Percentiles rank a stretch among this genome's conserved stretches.
These are phyloP conservation scores for Macrocystidia cucumis DNA, from an alignment of 1,284 basidiomycete species.

Conservation along the genomic window DNA sequence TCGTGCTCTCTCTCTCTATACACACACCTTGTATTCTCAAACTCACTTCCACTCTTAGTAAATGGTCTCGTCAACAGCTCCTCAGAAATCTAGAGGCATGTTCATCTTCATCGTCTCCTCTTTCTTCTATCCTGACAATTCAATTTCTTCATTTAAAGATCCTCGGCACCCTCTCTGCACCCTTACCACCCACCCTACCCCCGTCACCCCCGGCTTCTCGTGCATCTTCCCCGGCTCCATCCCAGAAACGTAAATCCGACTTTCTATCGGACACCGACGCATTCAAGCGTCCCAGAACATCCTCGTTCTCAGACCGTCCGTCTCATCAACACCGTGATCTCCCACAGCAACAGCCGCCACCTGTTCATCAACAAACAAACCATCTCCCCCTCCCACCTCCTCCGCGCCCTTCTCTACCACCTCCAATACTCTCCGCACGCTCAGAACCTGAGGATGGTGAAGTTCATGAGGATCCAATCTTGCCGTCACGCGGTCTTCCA, in stretches of 20 bases:
- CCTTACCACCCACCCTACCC: conserved; percentile 55
- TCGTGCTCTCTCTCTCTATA: conserved; percentile 9
- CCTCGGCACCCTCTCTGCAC: conserved; percentile 44
- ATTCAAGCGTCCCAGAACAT: conserved; percentile 49
- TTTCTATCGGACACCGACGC: conserved; percentile 33
- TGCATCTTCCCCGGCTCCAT: conserved; percentile 46
- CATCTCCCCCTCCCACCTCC: conserved; percentile 14
- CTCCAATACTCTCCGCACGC: conserved; percentile 24
- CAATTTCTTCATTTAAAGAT: conserved; percentile 31
- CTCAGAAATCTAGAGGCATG: conserved; percentile 52
- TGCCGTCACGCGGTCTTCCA: conserved; percentile 18
- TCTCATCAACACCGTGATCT: conserved; percentile 16
- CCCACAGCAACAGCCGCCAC: conserved; percentile 12
- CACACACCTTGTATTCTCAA: conserved; percentile 13
- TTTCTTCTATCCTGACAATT: conserved; percentile 11
- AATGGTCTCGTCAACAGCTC: conserved; percentile 54
- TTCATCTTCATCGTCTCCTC: conserved; percentile 8
- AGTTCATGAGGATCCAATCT: conserved; percentile 33
- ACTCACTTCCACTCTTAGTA: conserved; percentile 28
- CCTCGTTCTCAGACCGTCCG: conserved; percentile 27
- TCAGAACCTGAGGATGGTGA: conserved; percentile 54
- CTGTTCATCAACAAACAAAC: no score
- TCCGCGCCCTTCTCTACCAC: conserved; percentile 20
- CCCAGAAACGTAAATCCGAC: conserved; percentile 56
- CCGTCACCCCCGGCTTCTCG: conserved; percentile 63